These are phyloP conservation scores for Coniferiporia weirii DNA, from an alignment of 1,284 basidiomycete species.

Conservation along the genomic window DNA sequence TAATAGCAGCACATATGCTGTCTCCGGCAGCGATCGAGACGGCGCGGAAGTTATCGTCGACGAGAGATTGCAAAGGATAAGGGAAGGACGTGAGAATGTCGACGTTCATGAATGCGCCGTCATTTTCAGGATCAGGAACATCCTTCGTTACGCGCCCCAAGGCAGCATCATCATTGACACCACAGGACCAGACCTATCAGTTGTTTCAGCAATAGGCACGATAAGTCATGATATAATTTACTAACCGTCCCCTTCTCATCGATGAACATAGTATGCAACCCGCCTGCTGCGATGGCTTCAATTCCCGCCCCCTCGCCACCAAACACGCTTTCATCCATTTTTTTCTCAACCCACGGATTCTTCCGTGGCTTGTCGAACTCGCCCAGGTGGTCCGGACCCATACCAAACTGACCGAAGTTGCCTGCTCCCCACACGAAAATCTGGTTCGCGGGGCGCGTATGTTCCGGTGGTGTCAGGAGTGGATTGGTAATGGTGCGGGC, in stretches of 20 bases:
- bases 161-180: conserved; percentile 89
- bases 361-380: conserved; percentile 71
- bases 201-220: conserved; percentile 6
- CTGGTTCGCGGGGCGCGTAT: conserved; percentile 50
- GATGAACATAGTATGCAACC: conserved; percentile 80
- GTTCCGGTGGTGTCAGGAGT: conserved; percentile 47
- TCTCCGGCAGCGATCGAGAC: conserved; percentile 82
- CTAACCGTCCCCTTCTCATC: conserved; percentile 81
- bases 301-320: conserved; percentile 69
- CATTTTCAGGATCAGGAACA: conserved; percentile 62
- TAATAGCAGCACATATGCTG: conserved; percentile 79
- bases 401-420: conserved; percentile 85
- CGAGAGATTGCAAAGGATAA: conserved; percentile 64
- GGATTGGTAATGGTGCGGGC: conserved; percentile 40
- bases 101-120: conserved; percentile 55
- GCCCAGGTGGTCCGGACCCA: conserved; percentile 64
- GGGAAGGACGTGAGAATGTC: conserved; percentile 79
- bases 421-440: conserved; percentile 85
- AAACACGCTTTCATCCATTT: conserved; percentile 60
- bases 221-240: conserved; percentile 22
- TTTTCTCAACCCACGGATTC: conserved; percentile 58
- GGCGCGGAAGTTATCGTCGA: conserved; percentile 76
- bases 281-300: conserved; percentile 73
- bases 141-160: conserved; percentile 79
- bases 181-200: conserved; percentile 76